Evolutionary conservation across 2,329 filamentous ascomycete species (phyloP).

Genomic region (Leptodontidium sp.): DNA sequence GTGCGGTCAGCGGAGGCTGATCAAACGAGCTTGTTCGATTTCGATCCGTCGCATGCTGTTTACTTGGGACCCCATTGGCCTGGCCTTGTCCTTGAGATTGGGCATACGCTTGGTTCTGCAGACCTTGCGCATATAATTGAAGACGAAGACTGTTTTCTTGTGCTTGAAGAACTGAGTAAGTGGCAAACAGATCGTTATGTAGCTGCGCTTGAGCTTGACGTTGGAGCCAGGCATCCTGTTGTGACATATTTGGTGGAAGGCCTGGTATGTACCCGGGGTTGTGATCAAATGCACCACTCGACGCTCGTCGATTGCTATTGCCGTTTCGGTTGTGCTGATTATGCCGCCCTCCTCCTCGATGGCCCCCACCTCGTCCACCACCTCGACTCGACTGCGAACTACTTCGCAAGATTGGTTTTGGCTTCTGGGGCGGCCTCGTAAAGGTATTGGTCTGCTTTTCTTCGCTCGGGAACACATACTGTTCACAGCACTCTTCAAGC

Average conservation of each 20-base stretch:
- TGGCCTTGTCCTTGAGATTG: slow-evolving; percentile 48
- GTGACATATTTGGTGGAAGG: slow-evolving; percentile 37
- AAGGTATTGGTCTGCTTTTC: slow-evolving; percentile 56
- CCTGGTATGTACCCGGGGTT: slow-evolving; percentile 38
- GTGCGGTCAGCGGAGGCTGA: slow-evolving; percentile 65
- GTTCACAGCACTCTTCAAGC: slow-evolving; percentile 83
- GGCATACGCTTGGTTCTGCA: slow-evolving; percentile 51
- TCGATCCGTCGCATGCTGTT: slow-evolving; percentile 57
- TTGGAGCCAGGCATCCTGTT: slow-evolving; percentile 46
- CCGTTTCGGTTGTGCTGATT: slow-evolving; percentile 42
- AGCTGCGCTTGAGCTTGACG: slow-evolving; percentile 47
- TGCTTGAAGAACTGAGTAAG: slow-evolving; percentile 50
- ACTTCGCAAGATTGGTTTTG: slow-evolving; percentile 61
- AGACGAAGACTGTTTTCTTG: slow-evolving; percentile 56
- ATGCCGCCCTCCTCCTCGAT: slow-evolving; percentile 40
- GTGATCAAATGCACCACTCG: slow-evolving; percentile 45
- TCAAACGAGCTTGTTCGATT: slow-evolving; percentile 69
- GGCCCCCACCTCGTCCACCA: slow-evolving; percentile 40
- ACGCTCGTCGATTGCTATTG: slow-evolving; percentile 45
- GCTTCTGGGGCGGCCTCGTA: slow-evolving; percentile 61
- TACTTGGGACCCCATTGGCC: slow-evolving; percentile 46
- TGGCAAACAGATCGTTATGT: slow-evolving; percentile 49
- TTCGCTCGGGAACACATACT: slow-evolving; percentile 88
- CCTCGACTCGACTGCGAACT: slow-evolving; percentile 62
- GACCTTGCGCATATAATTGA: slow-evolving; percentile 56